Evolutionary conservation across 2,329 filamentous ascomycete species (phyloP), one percentile per base, ranked within the genome.

Genomic region (Pyrenochaeta sp.): DNA sequence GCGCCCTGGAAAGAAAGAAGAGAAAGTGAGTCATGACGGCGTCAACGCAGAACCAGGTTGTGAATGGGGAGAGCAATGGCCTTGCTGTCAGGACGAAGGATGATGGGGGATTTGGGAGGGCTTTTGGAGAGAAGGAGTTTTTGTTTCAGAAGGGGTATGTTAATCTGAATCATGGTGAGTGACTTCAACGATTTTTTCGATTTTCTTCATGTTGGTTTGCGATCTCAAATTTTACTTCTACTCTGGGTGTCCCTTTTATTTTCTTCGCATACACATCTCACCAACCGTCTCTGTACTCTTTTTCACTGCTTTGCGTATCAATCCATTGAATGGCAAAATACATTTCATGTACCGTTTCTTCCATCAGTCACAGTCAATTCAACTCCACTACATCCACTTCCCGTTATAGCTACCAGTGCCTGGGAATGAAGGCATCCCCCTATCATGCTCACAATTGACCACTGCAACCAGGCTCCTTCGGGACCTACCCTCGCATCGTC

Each of bases 151-250:
- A 82, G 0, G 75, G 76, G n/a, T 90, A 83, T 67, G 78, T 76
- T 37, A 91, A 90, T 63, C 74, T 95, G 39, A 95, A 95, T 68
- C 87, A 95, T 64, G 89, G 88, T 89, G n/a, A 13, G 31, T 32
- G 9, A 27, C 10, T 27, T 13, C 9, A 5, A 11, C 4, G 10
- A 10, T 27, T 10, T 4, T 5, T 5, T 27, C 9, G 24, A n/a
- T n/a, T n/a, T n/a, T n/a, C n/a, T n/a, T n/a, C 14, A 27, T 13
- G 14, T 27, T 10, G 4, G 5, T 5, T 27, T 4, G 9, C 4
- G 10, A 27, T 4, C 11, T 10, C 24, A 26, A 26, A 4, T 19
- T 5, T 10, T 15, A 7, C 3, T 19, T 28, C 5, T 28, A n/a
- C 13, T 23, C 30, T 31, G 11, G 4, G 13, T 15, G 27, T 31